Evolutionary conservation across 2,329 filamentous ascomycete species (phyloP), one percentile per base, ranked within the genome.

Genomic region (Pseudogymnoascus sp.): DNA sequence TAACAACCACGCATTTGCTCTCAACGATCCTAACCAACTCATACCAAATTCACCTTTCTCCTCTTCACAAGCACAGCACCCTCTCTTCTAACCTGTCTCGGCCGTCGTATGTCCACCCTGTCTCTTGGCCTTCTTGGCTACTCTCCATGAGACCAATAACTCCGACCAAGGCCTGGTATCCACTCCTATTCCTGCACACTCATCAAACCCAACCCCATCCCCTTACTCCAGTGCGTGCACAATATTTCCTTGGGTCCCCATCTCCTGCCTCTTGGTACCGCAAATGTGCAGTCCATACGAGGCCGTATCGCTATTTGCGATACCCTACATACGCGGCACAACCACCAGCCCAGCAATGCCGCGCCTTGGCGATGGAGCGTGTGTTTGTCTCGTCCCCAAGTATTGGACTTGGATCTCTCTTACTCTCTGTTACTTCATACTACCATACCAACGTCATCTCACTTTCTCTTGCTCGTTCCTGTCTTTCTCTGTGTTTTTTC

Each of bases 111-210:
- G 50, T 56, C 50, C 50, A 56, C 50, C 50, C 28, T 33, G 16
- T 56, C 16, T 16, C 50, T 56, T 56, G 50, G 50, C 50, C 24
- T 56, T 56, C 50, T 56, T 56, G 50, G 50, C 50, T 56, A 56
- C 28, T 56, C 26, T 56, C 28, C 26, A 2, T 56, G 50, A 56
- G 28, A 33, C 50, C 50, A 56, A 56, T 56, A 12, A 33, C 28
- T 56, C 50, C 26, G 1, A 53, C 19, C 28, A 12, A 19, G 7
- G n/a, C 10, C 8, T 3, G 5, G 50, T 19, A 56, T 56, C 50
- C 50, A 56, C 50, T 56, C 28, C 28, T 33, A 33, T 56, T 56
- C 50, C 28, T 56, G 50, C n/a, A 14, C 50, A 33, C 28, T 56
- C 50, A 56, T 56, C 50, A 56, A 56, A 56, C 50, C 2, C 26